Percentiles rank a stretch among this genome's conserved stretches.
Evolutionary conservation across 164 flowering plant species (phyloP).

Genomic region (Echeveria elegans): DNA sequence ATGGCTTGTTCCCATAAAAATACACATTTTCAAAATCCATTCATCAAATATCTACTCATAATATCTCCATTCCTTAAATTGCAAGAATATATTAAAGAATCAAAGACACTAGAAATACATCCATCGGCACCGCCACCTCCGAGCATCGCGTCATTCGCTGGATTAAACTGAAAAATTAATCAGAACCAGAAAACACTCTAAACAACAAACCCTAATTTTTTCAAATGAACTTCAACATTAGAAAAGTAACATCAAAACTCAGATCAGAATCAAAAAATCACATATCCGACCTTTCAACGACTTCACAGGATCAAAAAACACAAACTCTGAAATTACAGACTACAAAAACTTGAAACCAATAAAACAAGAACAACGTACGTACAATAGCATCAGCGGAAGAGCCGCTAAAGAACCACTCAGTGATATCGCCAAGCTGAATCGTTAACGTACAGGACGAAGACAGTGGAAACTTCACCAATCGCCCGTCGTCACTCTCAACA

Average conservation of each 20-base stretch:
- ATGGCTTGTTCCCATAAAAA: constrained; percentile 44
- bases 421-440: constrained; percentile 76
- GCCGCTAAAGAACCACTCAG: constrained; percentile 72
- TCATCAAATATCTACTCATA: background rate
- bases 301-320: background rate
- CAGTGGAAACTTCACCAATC: constrained; percentile 21
- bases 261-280: background rate
- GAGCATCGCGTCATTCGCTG: constrained; percentile 87
- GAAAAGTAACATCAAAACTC: too few species aligned
- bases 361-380: constrained; percentile 11
- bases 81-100: background rate
- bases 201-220: background rate
- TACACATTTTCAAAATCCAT: constrained; percentile 5
- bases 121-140: constrained; percentile 99
- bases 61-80: background rate
- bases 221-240: too few species aligned
- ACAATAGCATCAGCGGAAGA: constrained; percentile 71
- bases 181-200: background rate
- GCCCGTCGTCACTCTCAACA: background rate
- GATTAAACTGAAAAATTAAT: constrained; percentile 62
- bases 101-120: constrained; percentile 30
- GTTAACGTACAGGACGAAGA: constrained; percentile 30
- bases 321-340: background rate
- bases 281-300: background rate
- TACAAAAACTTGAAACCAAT: background rate